Evolutionary conservation across 1,284 basidiomycete species (phyloP).

Genomic region (Pholiota adiposa): DNA sequence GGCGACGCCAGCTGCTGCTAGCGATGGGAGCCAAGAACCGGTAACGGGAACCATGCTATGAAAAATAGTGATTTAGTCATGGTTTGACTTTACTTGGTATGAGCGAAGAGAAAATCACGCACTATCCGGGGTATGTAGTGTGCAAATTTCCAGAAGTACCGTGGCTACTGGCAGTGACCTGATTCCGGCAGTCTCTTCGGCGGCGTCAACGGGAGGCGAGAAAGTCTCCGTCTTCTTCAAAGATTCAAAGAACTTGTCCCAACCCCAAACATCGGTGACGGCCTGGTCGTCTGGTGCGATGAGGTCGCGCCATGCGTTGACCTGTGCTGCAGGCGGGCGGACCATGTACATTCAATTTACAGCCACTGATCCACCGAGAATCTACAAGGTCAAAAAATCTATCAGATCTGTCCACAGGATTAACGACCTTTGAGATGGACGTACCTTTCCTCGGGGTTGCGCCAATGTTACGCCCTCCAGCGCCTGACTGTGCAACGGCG

Average conservation of each 20-base stretch:
- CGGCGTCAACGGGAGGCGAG: constrained; percentile 39
- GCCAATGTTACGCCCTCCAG: constrained; percentile 41
- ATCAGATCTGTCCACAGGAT: not conserved
- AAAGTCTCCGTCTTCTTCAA: constrained; percentile 61
- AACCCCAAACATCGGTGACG: constrained; percentile 54
- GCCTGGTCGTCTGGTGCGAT: constrained; percentile 36
- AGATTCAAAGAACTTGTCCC: constrained; percentile 52
- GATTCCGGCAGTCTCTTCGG: constrained; percentile 42
- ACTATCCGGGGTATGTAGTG: constrained; percentile 56
- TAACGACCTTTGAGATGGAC: not conserved
- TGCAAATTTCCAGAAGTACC: constrained; percentile 53
- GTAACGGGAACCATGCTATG: constrained; percentile 36
- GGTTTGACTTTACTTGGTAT: too few species aligned
- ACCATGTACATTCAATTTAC: constrained; percentile 76
- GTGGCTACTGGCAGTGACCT: constrained; percentile 45
- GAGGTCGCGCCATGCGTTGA: constrained; percentile 58
- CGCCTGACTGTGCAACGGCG: constrained; percentile 53
- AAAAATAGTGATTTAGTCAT: not conserved
- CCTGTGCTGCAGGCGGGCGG: constrained; percentile 54
- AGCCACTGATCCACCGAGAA: constrained; percentile 73
- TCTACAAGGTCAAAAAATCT: constrained; percentile 33
- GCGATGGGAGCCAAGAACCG: constrained; percentile 36
- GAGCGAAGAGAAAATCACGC: constrained; percentile 29
- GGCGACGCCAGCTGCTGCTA: constrained; percentile 34
- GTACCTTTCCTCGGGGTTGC: constrained; percentile 54